Evolutionary conservation across 352 stramenopile genomes (phyloP).

Genomic region (Pythium oligandrum): DNA sequence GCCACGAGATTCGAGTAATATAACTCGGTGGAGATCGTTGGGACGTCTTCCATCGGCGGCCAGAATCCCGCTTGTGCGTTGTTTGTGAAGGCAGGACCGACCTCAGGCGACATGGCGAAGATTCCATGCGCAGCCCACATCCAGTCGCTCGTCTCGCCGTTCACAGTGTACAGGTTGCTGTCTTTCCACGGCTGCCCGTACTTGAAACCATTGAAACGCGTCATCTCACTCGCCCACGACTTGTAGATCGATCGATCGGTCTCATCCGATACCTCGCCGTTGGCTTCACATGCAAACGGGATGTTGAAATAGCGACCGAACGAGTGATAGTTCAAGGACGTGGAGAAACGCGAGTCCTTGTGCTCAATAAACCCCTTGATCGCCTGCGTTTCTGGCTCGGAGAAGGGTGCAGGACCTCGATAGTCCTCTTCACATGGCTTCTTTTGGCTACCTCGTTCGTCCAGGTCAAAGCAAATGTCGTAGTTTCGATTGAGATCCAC

Average conservation of each 20-base stretch:
- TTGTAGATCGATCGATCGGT: conserved; percentile 39
- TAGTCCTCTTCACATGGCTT: conserved; percentile 73
- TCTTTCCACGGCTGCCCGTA: conserved; percentile 82
- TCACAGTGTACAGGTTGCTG: conserved; percentile 83
- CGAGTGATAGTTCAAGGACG: conserved; percentile 81
- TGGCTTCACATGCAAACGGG: conserved; percentile 72
- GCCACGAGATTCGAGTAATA: conserved; percentile 73
- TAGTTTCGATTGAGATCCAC: conserved; percentile 87
- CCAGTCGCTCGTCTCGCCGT: conserved; percentile 86
- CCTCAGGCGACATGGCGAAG: conserved; percentile 82
- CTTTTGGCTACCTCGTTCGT: conserved; percentile 59
- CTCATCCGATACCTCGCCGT: conserved; percentile 28
- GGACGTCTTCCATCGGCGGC: conserved; percentile 47
- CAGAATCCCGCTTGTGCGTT: conserved; percentile 51
- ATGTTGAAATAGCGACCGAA: conserved; percentile 84
- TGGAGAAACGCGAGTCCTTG: conserved; percentile 39
- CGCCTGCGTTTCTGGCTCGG: conserved; percentile 74
- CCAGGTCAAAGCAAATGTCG: conserved; percentile 65
- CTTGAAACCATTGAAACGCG: conserved; percentile 62
- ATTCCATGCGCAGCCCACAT: conserved; percentile 79
- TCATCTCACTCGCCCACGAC: conserved; percentile 61
- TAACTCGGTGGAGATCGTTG: conserved; percentile 52
- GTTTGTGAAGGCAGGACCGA: conserved; percentile 56
- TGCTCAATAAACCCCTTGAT: conserved; percentile 65
- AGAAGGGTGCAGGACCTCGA: conserved; percentile 59